phyloP scores from a whole-genome alignment of 352 stramenopile species.

The Globisporangium nagaii region DNA sequence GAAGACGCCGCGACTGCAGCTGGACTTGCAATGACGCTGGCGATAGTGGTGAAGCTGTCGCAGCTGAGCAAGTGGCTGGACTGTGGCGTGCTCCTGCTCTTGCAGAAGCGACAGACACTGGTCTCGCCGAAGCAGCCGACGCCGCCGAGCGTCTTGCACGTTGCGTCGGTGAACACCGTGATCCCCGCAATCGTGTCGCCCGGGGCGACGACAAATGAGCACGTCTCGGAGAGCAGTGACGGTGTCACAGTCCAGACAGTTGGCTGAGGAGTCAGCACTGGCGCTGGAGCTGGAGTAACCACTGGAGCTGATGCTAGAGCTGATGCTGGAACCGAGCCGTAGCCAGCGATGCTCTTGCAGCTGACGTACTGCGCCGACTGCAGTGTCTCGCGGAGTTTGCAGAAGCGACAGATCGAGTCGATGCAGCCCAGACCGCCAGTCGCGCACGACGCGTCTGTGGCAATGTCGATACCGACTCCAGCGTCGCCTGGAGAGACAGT shows the following conservation, averaged over 20 bases:
- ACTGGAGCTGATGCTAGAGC: background rate
- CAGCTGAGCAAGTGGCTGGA: constrained; percentile 17
- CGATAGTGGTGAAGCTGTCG: background rate
- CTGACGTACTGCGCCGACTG: constrained; percentile 24
- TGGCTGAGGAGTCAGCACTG: background rate
- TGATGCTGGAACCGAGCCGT: background rate
- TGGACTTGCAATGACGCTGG: background rate
- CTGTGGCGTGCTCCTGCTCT: constrained; percentile 16
- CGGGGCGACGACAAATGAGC: background rate
- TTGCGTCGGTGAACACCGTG: constrained; percentile 18
- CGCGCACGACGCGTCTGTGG: constrained; percentile 7
- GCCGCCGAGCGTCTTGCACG: constrained; percentile 15
- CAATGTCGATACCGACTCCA: constrained; percentile 10
- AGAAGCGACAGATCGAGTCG: constrained; percentile 22
- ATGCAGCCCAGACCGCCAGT: constrained; percentile 13
- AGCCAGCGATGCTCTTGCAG: constrained; percentile 8
- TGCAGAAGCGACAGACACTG: constrained; percentile 32
- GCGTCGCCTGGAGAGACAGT: constrained; percentile 3
- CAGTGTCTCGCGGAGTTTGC: constrained; percentile 25
- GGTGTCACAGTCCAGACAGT: background rate
- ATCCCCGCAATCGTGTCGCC: constrained; percentile 21
- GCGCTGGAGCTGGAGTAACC: background rate
- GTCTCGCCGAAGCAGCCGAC: constrained; percentile 25
- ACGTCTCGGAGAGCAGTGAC: background rate
- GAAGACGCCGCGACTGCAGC: background rate